Percentiles rank a stretch among this genome's conserved stretches.
Conservation (phyloP, 495 filamentous ascomycete genomes). For the Diplogelasinospora grovesii region DNA sequence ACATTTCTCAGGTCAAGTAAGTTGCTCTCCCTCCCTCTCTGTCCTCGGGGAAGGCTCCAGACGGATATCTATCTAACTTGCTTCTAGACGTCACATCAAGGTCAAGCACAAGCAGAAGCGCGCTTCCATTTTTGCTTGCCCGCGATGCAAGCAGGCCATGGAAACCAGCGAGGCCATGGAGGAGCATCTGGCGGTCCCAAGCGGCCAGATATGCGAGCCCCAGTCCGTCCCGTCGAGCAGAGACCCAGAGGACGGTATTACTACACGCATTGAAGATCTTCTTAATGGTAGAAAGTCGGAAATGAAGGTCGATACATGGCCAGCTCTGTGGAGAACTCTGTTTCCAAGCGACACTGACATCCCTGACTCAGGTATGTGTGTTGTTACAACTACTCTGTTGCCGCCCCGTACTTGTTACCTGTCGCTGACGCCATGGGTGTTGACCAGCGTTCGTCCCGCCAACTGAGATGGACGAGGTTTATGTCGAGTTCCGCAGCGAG, state of each 20-base stretch:
- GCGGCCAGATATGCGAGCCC: slow-evolving; percentile 14
- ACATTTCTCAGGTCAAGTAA: slow-evolving; percentile 28
- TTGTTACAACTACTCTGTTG: neutral
- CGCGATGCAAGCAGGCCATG: slow-evolving; percentile 17
- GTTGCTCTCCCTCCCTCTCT: neutral
- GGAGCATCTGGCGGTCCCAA: slow-evolving; percentile 9
- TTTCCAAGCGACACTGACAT: slow-evolving; percentile 10
- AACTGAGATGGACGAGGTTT: slow-evolving; percentile 25
- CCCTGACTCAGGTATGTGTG: slow-evolving; percentile 11
- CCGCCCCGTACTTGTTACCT: no score
- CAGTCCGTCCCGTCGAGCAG: slow-evolving; percentile 4
- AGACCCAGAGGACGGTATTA: slow-evolving; percentile 29
- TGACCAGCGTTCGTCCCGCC: slow-evolving; percentile 22
- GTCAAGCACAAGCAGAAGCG: slow-evolving; percentile 15
- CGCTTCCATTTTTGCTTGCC: slow-evolving; percentile 12
- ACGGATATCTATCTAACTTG: neutral
- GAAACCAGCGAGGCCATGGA: slow-evolving; percentile 10
- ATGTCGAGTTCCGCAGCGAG: slow-evolving; percentile 11
- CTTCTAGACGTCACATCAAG: slow-evolving; percentile 24
- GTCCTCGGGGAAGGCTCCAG: neutral
- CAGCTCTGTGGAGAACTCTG: slow-evolving; percentile 18
- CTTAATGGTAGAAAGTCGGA: slow-evolving; percentile 23
- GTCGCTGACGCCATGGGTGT: neutral
- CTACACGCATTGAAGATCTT: slow-evolving; percentile 6
- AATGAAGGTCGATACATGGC: slow-evolving; percentile 23